Evolutionary conservation across 495 filamentous ascomycete genomes (phyloP).

Genomic region (Penicillium parvum): DNA sequence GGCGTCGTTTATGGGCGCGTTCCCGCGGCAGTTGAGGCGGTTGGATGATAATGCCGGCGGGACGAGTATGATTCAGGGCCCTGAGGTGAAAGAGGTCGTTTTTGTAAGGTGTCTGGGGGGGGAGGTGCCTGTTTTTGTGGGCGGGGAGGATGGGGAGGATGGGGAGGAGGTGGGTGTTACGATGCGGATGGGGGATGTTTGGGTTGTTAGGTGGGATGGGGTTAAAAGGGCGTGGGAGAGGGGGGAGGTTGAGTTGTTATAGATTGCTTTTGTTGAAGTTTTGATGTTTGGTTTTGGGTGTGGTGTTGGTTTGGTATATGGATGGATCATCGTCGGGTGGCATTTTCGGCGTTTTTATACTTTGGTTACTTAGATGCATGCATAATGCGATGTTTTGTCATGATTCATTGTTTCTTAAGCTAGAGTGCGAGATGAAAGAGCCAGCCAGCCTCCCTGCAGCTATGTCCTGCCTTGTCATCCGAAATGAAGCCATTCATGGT

Average conservation of each 20-base stretch:
- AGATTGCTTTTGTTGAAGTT: constrained; percentile 25
- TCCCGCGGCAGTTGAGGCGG: constrained; percentile 69
- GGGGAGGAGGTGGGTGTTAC: constrained; percentile 51
- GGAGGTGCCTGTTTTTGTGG: constrained; percentile 49
- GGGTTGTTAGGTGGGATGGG: constrained; percentile 82
- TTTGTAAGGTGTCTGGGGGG: constrained; percentile 72
- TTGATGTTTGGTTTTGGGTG: background rate
- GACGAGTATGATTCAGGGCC: constrained; percentile 85
- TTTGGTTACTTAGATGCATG: too few relatives aligned
- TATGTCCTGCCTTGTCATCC: background rate
- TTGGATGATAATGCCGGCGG: constrained; percentile 88
- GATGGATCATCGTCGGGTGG: background rate
- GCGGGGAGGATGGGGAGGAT: constrained; percentile 53
- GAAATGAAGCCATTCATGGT: constrained; percentile 9
- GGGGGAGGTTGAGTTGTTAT: constrained; percentile 82
- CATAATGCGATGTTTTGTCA: too few relatives aligned
- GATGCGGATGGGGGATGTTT: constrained; percentile 76
- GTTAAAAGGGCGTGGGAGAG: constrained; percentile 65
- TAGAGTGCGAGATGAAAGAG: too few relatives aligned
- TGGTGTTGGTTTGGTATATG: background rate
- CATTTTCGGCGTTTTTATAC: background rate
- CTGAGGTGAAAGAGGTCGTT: constrained; percentile 75
- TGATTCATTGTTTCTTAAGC: too few relatives aligned
- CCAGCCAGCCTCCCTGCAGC: too few relatives aligned
- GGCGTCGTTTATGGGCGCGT: constrained; percentile 72